Percentiles rank a stretch among this genome's conserved stretches.
Evolutionary conservation across 352 stramenopile genomes (phyloP).

Genomic region (Phytophthora pisi): DNA sequence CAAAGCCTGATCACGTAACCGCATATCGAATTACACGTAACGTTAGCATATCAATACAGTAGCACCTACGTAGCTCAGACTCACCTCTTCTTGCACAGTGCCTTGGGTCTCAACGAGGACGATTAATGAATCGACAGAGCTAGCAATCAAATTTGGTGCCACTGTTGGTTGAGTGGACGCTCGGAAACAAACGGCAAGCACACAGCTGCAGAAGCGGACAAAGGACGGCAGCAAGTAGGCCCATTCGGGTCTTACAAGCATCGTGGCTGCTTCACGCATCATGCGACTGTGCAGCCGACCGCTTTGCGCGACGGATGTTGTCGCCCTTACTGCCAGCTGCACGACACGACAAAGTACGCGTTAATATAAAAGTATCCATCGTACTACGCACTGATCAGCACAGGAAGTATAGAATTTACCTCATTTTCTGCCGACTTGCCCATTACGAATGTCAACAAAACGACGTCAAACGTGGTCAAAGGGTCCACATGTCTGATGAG

Average conservation of each 20-base stretch:
- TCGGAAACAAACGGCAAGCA: constrained; percentile 56
- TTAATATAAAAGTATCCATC: background rate
- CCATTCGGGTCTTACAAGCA: constrained; percentile 55
- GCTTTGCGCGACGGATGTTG: constrained; percentile 46
- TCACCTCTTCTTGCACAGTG: constrained; percentile 67
- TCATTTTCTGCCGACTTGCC: constrained; percentile 69
- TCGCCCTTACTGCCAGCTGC: constrained; percentile 51
- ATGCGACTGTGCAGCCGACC: constrained; percentile 41
- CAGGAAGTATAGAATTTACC: constrained; percentile 21
- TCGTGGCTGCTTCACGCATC: constrained; percentile 35
- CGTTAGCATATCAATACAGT: background rate
- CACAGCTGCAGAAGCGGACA: constrained; percentile 60
- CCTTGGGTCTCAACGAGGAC: constrained; percentile 45
- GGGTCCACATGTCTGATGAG: constrained; percentile 50
- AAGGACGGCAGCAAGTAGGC: constrained; percentile 46
- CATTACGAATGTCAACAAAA: constrained; percentile 68
- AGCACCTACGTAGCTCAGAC: background rate
- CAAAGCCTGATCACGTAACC: constrained; percentile 47
- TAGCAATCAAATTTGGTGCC: constrained; percentile 48
- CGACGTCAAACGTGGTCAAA: constrained; percentile 64
- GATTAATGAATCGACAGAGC: constrained; percentile 44
- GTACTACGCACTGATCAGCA: background rate
- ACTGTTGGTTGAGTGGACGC: constrained; percentile 34
- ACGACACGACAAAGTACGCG: background rate
- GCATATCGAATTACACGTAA: background rate